Evolutionary conservation across 352 stramenopile genomes (phyloP).

Genomic region (Pythium brassicae): DNA sequence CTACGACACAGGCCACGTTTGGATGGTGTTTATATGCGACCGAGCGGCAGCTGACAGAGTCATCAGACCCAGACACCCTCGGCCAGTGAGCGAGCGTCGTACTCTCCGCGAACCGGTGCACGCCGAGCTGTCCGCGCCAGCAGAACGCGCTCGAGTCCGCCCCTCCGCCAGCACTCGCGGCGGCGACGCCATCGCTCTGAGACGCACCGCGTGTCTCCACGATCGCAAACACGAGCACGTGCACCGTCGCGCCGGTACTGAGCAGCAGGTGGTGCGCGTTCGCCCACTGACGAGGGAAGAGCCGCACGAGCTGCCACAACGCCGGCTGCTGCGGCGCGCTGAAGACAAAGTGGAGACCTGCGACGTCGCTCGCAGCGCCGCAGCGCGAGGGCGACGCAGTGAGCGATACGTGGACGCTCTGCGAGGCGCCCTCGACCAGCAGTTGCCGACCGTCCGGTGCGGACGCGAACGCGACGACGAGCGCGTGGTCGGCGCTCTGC

Average conservation of each 20-base stretch:
- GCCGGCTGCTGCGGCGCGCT: slow-evolving; percentile 24
- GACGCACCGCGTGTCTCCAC: too few relatives aligned
- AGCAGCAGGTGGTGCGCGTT: slow-evolving; percentile 43
- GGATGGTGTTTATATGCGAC: too few relatives aligned
- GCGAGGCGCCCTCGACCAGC: slow-evolving; percentile 26
- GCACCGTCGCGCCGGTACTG: slow-evolving; percentile 34
- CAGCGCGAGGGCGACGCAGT: slow-evolving; percentile 32
- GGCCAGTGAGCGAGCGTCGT: too few relatives aligned
- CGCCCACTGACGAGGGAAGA: slow-evolving; percentile 1
- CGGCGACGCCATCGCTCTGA: too few relatives aligned
- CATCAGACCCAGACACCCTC: too few relatives aligned
- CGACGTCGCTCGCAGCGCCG: slow-evolving; percentile 8
- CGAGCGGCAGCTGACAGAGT: too few relatives aligned
- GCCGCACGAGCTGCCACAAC: slow-evolving; percentile 46
- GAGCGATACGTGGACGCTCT: slow-evolving; percentile 34
- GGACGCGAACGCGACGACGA: slow-evolving; percentile 44
- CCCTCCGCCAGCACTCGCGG: too few relatives aligned
- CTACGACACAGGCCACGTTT: too few relatives aligned
- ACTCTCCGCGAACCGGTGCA: slow-evolving; percentile 29
- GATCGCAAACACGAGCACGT: slow-evolving; percentile 27
- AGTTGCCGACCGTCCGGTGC: too few relatives aligned
- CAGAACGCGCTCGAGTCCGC: slow-evolving; percentile 6
- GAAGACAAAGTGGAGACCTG: slow-evolving; percentile 35
- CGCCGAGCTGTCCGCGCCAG: slow-evolving; percentile 1
- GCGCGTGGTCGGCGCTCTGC: slow-evolving; percentile 43